Evolutionary conservation across 768 basidiomycete species (phyloP).

Genomic region (Roridomyces roridus): DNA sequence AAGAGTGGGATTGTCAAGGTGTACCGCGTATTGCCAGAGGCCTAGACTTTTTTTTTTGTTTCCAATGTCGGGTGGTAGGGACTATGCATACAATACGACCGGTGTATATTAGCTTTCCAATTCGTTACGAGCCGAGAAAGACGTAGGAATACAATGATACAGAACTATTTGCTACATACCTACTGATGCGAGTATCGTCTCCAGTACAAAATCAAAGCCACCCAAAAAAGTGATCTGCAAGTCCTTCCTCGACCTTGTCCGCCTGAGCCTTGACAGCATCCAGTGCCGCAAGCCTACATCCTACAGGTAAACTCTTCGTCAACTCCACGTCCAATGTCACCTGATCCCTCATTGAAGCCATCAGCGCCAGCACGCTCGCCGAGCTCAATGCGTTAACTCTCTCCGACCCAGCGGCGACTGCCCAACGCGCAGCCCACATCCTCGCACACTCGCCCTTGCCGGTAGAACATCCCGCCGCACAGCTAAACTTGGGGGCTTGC

Average conservation of each 20-base stretch:
- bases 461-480: constrained; percentile 24
- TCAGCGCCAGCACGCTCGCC: constrained; percentile 38
- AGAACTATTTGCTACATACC: no score
- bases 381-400: constrained; percentile 36
- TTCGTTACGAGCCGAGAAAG: no score
- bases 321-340: constrained; percentile 41
- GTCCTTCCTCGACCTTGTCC: constrained; percentile 25
- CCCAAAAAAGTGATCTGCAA: constrained; percentile 37
- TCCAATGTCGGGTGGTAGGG: no score
- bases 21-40: neutral
- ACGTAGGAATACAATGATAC: no score
- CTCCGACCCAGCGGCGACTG: constrained; percentile 37
- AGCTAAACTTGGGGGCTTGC: constrained; percentile 33
- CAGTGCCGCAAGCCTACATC: constrained; percentile 41
- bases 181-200: no score
- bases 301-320: constrained; percentile 29
- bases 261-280: constrained; percentile 22
- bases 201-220: constrained; percentile 14
- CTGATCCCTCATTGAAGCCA: constrained; percentile 39
- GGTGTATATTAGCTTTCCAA: neutral
- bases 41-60: neutral
- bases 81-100: neutral
- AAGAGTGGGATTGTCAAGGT: constrained; percentile 88
- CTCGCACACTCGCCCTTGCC: constrained; percentile 30
- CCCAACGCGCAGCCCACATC: constrained; percentile 43